Conservation (phyloP, 1,284 basidiomycete genomes). For the Malassezia pachydermatis region DNA sequence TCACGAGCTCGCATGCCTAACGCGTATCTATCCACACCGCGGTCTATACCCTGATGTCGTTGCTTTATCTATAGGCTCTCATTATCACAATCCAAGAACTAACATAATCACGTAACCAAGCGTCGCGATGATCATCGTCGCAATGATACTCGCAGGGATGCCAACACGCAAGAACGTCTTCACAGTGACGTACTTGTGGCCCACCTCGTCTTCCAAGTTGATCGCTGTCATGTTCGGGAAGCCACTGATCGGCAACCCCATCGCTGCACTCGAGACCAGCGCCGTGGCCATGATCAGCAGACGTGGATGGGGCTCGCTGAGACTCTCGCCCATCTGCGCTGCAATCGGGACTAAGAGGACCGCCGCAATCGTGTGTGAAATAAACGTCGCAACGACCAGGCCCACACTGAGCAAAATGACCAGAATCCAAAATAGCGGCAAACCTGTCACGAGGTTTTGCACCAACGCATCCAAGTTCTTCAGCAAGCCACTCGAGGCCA, state of each 20-base stretch:
- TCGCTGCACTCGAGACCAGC: constrained; percentile 84
- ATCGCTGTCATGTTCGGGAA: constrained; percentile 68
- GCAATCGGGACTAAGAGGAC: constrained; percentile 94
- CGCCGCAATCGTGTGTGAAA: constrained; percentile 62
- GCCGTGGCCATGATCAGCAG: constrained; percentile 57
- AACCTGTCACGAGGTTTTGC: constrained; percentile 60
- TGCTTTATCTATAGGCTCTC: not conserved
- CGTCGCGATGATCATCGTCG: constrained; percentile 54
- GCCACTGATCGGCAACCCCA: constrained; percentile 95
- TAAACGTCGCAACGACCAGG: constrained; percentile 59
- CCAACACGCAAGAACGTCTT: constrained; percentile 84
- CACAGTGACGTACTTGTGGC: constrained; percentile 56
- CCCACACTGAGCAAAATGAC: constrained; percentile 71
- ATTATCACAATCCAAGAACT: constrained; percentile 15
- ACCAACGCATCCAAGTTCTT: constrained; percentile 53
- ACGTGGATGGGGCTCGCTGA: constrained; percentile 50
- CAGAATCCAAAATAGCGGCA: constrained; percentile 70
- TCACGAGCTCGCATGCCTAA: not conserved
- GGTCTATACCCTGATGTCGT: not conserved
- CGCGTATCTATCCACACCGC: not conserved
- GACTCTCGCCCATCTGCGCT: constrained; percentile 68
- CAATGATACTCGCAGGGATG: constrained; percentile 76
- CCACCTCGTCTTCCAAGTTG: constrained; percentile 88
- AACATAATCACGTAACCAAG: constrained; percentile 43
- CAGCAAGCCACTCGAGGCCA: constrained; percentile 76